A percentile compares a stretch with the other conserved stretches of the same genome.
Evolutionary conservation across 176 grass and related monocot species (phyloP).

Genomic region (Carex kokanica): DNA sequence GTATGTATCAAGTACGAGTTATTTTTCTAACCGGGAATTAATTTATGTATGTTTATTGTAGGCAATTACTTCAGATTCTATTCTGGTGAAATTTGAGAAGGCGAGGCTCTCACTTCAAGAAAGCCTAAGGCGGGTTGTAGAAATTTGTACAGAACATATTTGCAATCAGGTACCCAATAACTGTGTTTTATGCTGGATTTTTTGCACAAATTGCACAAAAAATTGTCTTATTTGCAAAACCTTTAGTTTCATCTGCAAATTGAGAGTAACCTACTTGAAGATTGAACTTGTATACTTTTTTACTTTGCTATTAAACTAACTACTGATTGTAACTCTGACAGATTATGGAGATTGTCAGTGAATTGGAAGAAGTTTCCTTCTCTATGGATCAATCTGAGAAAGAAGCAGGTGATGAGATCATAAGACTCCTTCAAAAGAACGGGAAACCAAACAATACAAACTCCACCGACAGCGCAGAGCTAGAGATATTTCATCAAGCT

Average conservation of each 20-base stretch:
- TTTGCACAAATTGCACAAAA: not conserved
- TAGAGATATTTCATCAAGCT: constrained; percentile 78
- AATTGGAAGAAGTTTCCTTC: constrained; percentile 76
- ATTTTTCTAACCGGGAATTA: constrained; percentile 19
- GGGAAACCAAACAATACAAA: constrained; percentile 37
- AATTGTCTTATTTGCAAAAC: not conserved
- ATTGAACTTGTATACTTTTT: not conserved
- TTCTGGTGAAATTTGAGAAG: constrained; percentile 96
- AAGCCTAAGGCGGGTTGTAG: constrained; percentile 72
- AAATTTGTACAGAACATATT: constrained; percentile 88
- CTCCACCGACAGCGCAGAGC: constrained; percentile 62
- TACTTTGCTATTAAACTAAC: constrained; percentile 24
- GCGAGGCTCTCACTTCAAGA: constrained; percentile 63
- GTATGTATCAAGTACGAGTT: not conserved
- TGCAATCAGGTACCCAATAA: constrained; percentile 57
- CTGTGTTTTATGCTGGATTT: not conserved
- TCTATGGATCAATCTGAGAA: constrained; percentile 80
- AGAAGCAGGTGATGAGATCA: constrained; percentile 88
- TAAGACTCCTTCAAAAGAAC: constrained; percentile 77
- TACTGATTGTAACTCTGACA: constrained; percentile 22
- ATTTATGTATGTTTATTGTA: constrained; percentile 33
- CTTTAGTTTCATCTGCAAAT: not conserved
- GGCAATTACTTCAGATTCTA: constrained; percentile 90
- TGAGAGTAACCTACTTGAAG: not conserved
- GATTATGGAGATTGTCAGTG: constrained; percentile 70